Evolutionary conservation across 129 eudicot genomes (phyloP), one percentile per base, ranked within the genome.

Genomic region (Logfia minima): DNA sequence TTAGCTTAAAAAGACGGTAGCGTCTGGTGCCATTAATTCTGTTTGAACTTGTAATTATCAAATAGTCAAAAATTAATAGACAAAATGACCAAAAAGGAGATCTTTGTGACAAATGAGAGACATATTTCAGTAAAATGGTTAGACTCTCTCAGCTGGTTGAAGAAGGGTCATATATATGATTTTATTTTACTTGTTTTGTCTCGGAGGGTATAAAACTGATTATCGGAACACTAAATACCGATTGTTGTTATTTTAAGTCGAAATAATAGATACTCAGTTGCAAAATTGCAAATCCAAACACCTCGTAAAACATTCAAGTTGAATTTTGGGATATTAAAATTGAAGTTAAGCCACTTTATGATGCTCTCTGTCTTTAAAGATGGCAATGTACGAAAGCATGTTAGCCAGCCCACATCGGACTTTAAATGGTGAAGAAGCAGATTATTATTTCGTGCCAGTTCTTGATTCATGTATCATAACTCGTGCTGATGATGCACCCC

Each of bases 401-500:
- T 78, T 94, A 80, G 92, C 96, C 41, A 94, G 98, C 77, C 89
- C 96, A 19, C 79, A 86, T 81, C 82, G 98, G 81, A 94, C 98
- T 66, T 37, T 86, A 61, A 91, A 91, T 59, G 98, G 98, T 21
- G 97, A 94, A 63, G 98, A 94, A 82, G 98, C 98, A 77, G 98
- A 94, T 84, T 91, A 85, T 77, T 94, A 87, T 84, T 94, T 91
- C 75, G 98, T 94, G 63, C 98, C 98, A 3, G 93, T 89, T 64
- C 98, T 94, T 80, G 98, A 94, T 89, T 89, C 98, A 17, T 94
- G 98, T 74, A 86, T 94, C 59, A 94, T 94, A 62, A 87, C 89
- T 76, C 96, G 98, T 35, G 98, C 96, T 48, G 97, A 91, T 83
- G 98, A 94, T 87, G 93, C 98, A 43, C 98, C 98, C 52, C 97